Evolutionary conservation across 768 basidiomycete species (phyloP).

Genomic region (Hygrophorus russula): DNA sequence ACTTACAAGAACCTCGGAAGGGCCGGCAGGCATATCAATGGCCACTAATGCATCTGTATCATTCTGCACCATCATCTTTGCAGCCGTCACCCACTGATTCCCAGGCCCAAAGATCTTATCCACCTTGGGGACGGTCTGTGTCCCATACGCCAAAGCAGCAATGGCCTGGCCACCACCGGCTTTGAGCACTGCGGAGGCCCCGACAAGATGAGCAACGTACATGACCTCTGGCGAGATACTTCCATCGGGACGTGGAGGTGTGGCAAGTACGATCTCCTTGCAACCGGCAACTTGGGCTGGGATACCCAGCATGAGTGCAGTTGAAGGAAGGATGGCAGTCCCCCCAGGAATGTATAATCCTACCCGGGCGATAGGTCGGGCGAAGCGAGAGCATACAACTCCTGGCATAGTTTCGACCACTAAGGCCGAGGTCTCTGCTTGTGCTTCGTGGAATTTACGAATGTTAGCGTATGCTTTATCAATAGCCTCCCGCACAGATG

Average conservation of each 20-base stretch:
- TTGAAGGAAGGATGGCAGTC: slow-evolving; percentile 91
- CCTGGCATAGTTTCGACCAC: slow-evolving; percentile 97
- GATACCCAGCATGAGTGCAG: slow-evolving; percentile 95
- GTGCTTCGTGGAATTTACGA: slow-evolving; percentile 83
- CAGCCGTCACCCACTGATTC: slow-evolving; percentile 99
- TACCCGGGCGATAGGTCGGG: slow-evolving; percentile 89
- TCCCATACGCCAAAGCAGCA: slow-evolving; percentile 94
- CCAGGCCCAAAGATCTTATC: slow-evolving; percentile 99
- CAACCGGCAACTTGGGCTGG: slow-evolving; percentile 97
- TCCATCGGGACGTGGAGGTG: slow-evolving; percentile 90
- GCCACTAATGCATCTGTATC: slow-evolving; percentile 93
- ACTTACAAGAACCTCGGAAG: slow-evolving; percentile 92
- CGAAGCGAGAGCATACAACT: slow-evolving; percentile 90
- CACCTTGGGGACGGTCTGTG: slow-evolving; percentile 89
- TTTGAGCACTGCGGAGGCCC: slow-evolving; percentile 82
- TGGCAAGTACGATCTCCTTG: slow-evolving; percentile 84
- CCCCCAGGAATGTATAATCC: slow-evolving; percentile 97
- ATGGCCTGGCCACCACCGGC: slow-evolving; percentile 97
- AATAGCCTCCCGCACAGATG: slow-evolving; percentile 67
- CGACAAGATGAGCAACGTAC: slow-evolving; percentile 88
- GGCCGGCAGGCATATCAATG: slow-evolving; percentile 99
- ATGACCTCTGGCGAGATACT: slow-evolving; percentile 93
- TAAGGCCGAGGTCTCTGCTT: slow-evolving; percentile 46
- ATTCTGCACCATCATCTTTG: slow-evolving; percentile 98
- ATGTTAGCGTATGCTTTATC: slow-evolving; percentile 89